Conservation (phyloP, 495 filamentous ascomycete species). For the Beverwykella pulmonaria region DNA sequence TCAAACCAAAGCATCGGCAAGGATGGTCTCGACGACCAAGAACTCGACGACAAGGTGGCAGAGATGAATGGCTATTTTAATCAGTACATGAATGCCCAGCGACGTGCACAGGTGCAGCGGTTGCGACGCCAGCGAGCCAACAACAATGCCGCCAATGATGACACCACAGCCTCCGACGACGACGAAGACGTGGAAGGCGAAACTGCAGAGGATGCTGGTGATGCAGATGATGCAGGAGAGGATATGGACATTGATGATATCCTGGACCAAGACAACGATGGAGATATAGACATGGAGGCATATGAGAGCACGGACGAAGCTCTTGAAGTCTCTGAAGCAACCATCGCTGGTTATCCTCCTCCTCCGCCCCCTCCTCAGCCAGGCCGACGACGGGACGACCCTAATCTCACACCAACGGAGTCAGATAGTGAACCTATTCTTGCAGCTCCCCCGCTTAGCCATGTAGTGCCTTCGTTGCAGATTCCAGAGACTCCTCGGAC, state of each 20-base stretch:
- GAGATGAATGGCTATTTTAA: conserved; percentile 23
- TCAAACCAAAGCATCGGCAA: conserved; percentile 80
- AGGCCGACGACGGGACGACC: conserved; percentile 49
- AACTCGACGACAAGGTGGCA: conserved; percentile 49
- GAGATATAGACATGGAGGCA: conserved; percentile 62
- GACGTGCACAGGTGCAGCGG: conserved; percentile 10
- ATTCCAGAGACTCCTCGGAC: conserved; percentile 48
- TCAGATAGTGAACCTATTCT: conserved; percentile 48
- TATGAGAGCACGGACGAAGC: conserved; percentile 50
- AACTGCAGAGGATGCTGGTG: conserved; percentile 49
- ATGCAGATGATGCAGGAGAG: conserved; percentile 56
- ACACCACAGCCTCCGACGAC: conserved; percentile 48
- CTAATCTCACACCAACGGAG: conserved; percentile 62
- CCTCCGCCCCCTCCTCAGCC: conserved; percentile 64
- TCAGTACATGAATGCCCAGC: conserved; percentile 22
- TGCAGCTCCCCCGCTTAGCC: conserved; percentile 12
- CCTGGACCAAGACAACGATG: conserved; percentile 40
- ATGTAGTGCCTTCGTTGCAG: conserved; percentile 36
- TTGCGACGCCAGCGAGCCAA: conserved; percentile 14
- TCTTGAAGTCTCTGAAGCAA: conserved; percentile 65
- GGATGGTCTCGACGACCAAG: conserved; percentile 89
- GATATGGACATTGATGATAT: conserved; percentile 45
- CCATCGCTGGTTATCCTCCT: conserved; percentile 67
- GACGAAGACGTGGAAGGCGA: conserved; percentile 49
- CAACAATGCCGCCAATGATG: conserved; percentile 52